Base-by-base conservation (phyloP, 768 basidiomycete species). In the Leucosporidium yakuticum region DNA sequence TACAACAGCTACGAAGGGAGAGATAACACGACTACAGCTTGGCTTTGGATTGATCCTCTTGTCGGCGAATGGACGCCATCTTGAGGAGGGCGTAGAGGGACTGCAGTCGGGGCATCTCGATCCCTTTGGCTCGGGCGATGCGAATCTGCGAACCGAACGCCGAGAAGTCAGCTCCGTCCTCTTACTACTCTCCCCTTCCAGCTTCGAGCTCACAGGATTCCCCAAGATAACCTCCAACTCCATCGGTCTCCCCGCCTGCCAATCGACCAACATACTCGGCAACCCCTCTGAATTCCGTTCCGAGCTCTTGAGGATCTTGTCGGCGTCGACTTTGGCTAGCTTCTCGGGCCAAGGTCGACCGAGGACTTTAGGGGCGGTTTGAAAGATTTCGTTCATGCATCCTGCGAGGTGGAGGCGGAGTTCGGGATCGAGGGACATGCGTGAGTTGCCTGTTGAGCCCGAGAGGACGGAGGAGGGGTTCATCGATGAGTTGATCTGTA, bases 221-320 rank as follows among this genome's bases (percentile, higher is more conserved):
- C 87, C 87, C 6, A 87, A 67, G 51, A 88, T 85, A 19, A 83
- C 85, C 75, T 88, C 87, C 1, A 88, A 83, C 78, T 88, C 87
- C 67, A 62, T 63, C 57, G 72, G 72, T 3, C 72, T 29, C 17
- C 67, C 69, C 27, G 57, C 64, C 36, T 70, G 63, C 59, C 68
- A 34, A 36, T 73, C 72, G 48, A 73, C 64, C 25, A 73, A 51
- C 64, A 73, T 68, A 20, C 51, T 57, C 20, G 72, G 72, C 59
- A 73, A 60, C 5, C 75, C 76, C 21, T 69, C 71, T 50, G 44
- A 60, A 31, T 71, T 71, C 39, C 62, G 68, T 50, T 74, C 71
- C 19, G 68, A 68, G 60, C 73, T 74, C 51, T 62, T 70, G 34
- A 77, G 64, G n/a, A 77, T 75, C 39, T 69, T 68, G 25, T 75